Conservation (phyloP, 2,329 filamentous ascomycete genomes). For the Colletotrichum tropicicola region DNA sequence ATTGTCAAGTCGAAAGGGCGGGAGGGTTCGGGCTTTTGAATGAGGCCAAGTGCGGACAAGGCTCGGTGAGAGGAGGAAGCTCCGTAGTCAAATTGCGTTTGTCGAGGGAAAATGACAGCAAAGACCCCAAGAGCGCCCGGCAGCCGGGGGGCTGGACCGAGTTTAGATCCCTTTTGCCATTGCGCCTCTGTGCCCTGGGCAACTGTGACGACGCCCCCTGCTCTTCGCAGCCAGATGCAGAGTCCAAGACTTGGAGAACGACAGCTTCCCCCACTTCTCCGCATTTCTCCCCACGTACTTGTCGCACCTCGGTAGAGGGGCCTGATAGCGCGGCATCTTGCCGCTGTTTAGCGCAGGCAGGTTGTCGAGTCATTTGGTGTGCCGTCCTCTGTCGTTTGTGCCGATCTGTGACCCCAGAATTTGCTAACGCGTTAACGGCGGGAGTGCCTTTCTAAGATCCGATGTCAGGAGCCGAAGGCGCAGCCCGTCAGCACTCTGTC, state of each 20-base stretch:
- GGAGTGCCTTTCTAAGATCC: background rate
- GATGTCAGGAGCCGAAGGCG: conserved; percentile 24
- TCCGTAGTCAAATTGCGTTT: background rate
- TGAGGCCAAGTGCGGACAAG: conserved; percentile 1
- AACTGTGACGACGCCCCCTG: conserved; percentile 13
- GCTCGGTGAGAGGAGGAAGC: conserved; percentile 2
- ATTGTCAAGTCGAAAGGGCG: background rate
- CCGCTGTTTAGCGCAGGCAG: background rate
- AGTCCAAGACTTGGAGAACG: conserved; percentile 21
- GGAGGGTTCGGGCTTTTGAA: conserved; percentile 20
- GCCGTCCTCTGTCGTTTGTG: background rate
- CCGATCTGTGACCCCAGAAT: background rate
- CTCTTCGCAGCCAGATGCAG: conserved; percentile 4
- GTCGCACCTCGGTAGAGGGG: conserved; percentile 20
- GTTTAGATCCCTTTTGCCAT: conserved; percentile 18
- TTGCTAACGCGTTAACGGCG: background rate
- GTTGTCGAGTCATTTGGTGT: conserved; percentile 9
- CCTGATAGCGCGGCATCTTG: conserved; percentile 22
- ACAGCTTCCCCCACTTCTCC: conserved; percentile 28
- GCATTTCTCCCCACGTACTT: conserved; percentile 24
- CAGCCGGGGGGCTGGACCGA: conserved; percentile 14
- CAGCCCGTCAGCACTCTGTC: conserved; percentile 1
- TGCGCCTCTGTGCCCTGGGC: conserved; percentile 17
- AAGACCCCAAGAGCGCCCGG: background rate
- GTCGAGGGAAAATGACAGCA: conserved; percentile 9